Base-by-base conservation (phyloP, 345 rosid genomes). In the Excoecaria agallocha region DNA sequence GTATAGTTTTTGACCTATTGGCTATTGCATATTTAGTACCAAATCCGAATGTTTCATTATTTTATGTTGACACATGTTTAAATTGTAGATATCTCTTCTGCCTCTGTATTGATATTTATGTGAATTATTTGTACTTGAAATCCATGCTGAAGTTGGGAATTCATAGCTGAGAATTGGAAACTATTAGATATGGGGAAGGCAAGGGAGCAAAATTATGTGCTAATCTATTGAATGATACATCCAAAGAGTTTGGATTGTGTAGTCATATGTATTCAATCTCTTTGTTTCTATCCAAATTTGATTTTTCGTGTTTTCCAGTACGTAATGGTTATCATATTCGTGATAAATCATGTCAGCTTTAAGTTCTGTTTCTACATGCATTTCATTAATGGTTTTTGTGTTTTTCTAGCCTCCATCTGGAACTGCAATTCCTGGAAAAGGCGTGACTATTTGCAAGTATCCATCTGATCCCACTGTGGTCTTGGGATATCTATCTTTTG, bases 381-480 rank as follows among this genome's bases (percentile, higher is more conserved):
- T 50, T 30, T 30, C 30, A 30, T 30, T 30, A 30, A 30, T 30
- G 30, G 30, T 30, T 55, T 55, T 22, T 58, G 12, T 22, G 61
- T 58, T 10, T 22, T 5, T 38, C 12, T 78, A 92, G 97, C 97
- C 96, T 20, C 82, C 91, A 19, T 56, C 88, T 20, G 97, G 97
- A 46, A 89, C 86, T 56, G 87, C 93, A 4, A 84, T 90, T 6
- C 43, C 73, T 1, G 90, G 89, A 22, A 90, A 89, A 56, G 96
- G 78, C 54, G 85, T 85, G 22, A 87, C 89, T 61, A 84, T 89
- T 37, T 92, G 97, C 96, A 89, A 90, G 70, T 92, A 92, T 79
- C 94, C 94, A 70, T 76, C 86, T 39, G 97, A 92, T 85, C 93
- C 96, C 7, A 77, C 89, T 1, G 90, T 92, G 24, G 82, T 70